Conservation (phyloP, 2,329 filamentous ascomycete genomes). For the Talaromyces sp. region DNA sequence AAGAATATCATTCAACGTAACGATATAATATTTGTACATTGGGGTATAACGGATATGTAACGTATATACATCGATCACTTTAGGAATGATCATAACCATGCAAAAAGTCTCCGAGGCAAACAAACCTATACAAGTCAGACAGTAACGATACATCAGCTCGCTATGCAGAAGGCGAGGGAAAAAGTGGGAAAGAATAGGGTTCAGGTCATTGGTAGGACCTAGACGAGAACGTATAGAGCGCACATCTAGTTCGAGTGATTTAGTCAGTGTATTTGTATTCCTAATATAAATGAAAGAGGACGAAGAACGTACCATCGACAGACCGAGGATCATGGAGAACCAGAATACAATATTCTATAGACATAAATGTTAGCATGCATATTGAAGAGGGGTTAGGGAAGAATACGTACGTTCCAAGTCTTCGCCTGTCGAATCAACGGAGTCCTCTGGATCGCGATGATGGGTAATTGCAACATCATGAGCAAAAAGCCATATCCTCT, state of each 20-base stretch:
- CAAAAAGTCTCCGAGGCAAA: background rate
- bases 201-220: background rate
- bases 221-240: conserved; percentile 60
- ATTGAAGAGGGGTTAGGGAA: background rate
- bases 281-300: conserved; percentile 13
- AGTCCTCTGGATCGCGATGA: conserved; percentile 86
- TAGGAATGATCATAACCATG: background rate
- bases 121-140: background rate
- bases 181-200: no score
- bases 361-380: conserved; percentile 18
- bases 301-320: conserved; percentile 65
- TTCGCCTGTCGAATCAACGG: conserved; percentile 70
- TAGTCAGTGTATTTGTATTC: background rate
- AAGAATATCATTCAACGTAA: background rate
- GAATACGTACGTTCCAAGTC: conserved; percentile 64
- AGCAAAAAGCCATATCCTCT: conserved; percentile 89
- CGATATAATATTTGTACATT: conserved; percentile 1
- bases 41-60: background rate
- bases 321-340: conserved; percentile 84
- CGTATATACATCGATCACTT: background rate
- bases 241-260: conserved; percentile 50
- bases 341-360: conserved; percentile 76
- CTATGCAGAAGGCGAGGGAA: background rate
- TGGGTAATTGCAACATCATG: conserved; percentile 96
- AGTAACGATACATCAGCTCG: background rate